Evolutionary conservation across 208 protist species (phyloP), one percentile per base, ranked within the genome.

Genomic region (Leishmania arabica): DNA sequence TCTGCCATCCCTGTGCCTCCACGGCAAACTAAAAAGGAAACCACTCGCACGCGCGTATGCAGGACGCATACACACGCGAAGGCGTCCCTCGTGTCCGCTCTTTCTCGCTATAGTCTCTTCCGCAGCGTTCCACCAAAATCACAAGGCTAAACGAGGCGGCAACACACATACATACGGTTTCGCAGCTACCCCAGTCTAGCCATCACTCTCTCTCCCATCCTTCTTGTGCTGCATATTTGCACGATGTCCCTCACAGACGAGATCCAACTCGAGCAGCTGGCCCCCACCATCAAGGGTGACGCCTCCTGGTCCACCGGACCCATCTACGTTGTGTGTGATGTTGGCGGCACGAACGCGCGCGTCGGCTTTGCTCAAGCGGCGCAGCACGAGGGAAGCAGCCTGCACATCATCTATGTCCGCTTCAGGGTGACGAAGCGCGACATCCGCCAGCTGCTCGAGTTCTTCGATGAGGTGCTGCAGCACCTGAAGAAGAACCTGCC

Each of bases 311-410:
- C 77, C 40, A 76, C 34, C 31, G 79, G 76, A 0, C 88, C 88
- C 7, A 79, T 95, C 65, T 90, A 89, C 82, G 93, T 94, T 64
- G 78, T 95, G 79, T 91, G 88, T 54, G 92, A 95, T 68, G 83
- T 95, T 62, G 92, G 92, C 60, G 92, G 88, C 73, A 94, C 89
- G n/a, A 92, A 90, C 77, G 90, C 92, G 9, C 88, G 92, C 21
- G 75, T 95, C 71, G 92, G 92, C 68, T 95, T 95, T 71, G 88
- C 85, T 3, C 80, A 78, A 24, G 65, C 74, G 7, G 19, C 79
- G 1, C 49, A 66, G 60, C 31, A 78, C 40, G 54, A 56, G 15
- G 66, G 15, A 19, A 79, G 4, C n/a, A 75, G 82, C 6, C 69
- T 92, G 40, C 56, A 69, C 40, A 81, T 92, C 70, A 62, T 84